Base-by-base conservation (phyloP, 805 yeast genomes). In the Schwanniomyces polymorphus region DNA sequence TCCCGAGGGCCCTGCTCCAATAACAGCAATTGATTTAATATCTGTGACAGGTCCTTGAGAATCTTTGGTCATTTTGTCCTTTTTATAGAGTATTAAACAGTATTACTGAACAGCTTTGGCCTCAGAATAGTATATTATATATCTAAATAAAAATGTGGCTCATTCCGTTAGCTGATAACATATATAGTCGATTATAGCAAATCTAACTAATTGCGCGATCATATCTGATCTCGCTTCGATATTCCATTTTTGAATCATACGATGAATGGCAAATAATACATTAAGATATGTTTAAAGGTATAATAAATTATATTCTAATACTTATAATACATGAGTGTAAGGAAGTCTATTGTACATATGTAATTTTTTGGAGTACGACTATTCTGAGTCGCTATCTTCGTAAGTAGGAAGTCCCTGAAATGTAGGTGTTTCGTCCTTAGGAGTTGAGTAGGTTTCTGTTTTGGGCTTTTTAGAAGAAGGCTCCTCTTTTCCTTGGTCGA, bases 1-100 rank as follows among this genome's bases (percentile, higher is more conserved):
- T 1, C 91, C 91, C 28, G 80, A 75, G 0, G 91, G 89, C 0
- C 92, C 92, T 2, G 79, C 87, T 2, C 92, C 94, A 23, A 86
- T 73, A 8, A 86, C 78, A 0, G 88, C 88, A 5, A 85, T 59
- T 5, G 64, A 57, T 40, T 56, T 61, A 25, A 65, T 47, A n/a
- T 44, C 18, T 2, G 7, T 26, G n/a, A 38, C 16, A 26, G 31
- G 31, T 12, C 14, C 10, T 4, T 38, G 41, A 26, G n/a, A 11
- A 25, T 8, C 11, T 4, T 34, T 3, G 16, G 38, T n/a, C 38
- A 34, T 34, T 12, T n/a, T n/a, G n/a, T n/a, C n/a, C n/a, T n/a
- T n/a, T n/a, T n/a, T n/a, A n/a, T n/a, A n/a, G n/a, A n/a, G 18
- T 34, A 21, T 21, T 21, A 5, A 21, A 21, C 23, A 21, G 23